A percentile compares a stretch with the other conserved stretches of the same genome.
Evolutionary conservation across 78 protist species (phyloP).

Genomic region (Dictyostelium discoideum): DNA sequence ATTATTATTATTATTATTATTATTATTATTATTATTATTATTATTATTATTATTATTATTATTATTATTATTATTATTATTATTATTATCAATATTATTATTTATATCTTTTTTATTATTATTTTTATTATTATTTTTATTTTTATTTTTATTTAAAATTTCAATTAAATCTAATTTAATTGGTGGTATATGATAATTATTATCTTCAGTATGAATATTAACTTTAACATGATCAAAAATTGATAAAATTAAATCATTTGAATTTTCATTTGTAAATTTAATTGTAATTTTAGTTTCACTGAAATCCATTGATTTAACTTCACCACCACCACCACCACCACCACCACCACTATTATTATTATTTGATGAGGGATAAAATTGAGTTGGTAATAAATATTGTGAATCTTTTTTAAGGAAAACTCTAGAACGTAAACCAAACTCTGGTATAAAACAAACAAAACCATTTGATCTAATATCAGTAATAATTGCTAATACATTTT

Average conservation of each 20-base stretch:
- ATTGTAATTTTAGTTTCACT: not conserved
- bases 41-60: not conserved
- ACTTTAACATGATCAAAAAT: slow-evolving; percentile 57
- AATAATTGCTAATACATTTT: slow-evolving; percentile 33
- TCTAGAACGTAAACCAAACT: slow-evolving; percentile 37
- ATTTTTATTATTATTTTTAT: not conserved
- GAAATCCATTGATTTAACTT: not conserved
- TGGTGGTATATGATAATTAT: slow-evolving; percentile 61
- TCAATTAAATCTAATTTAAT: slow-evolving; percentile 26
- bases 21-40: not conserved
- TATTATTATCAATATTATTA: not conserved
- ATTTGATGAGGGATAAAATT: not conserved
- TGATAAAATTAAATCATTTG: not conserved
- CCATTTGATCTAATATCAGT: slow-evolving; percentile 61
- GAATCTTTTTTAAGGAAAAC: slow-evolving; percentile 13
- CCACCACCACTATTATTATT: not conserved
- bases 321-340: not conserved
- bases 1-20: not conserved
- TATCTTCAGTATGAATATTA: slow-evolving; percentile 26
- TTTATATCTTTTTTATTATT: not conserved
- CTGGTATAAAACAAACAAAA: slow-evolving; percentile 26
- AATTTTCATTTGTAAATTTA: not conserved
- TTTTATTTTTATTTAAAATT: not conserved
- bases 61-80: not conserved
- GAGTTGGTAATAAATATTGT: not conserved